phyloP scores from a whole-genome alignment of 257 asterid genomes.

The Agastache rugosa region DNA sequence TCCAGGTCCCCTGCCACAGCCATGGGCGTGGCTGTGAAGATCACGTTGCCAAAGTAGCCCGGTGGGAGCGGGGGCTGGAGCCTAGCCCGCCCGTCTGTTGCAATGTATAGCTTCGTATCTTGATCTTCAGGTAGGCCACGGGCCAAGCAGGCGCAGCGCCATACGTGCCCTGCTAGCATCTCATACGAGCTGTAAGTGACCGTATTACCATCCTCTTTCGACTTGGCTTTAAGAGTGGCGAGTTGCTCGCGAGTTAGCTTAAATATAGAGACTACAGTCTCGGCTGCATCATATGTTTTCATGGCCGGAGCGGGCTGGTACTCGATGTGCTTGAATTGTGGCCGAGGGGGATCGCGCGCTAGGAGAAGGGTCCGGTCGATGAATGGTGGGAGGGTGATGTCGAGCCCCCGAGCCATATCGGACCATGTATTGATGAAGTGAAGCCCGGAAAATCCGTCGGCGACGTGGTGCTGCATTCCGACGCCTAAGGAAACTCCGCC shows the following conservation, averaged over 20 bases:
- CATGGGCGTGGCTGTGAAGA: constrained; percentile 76
- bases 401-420: constrained; percentile 91
- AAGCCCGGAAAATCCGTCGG: constrained; percentile 98
- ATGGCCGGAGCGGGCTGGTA: constrained; percentile 93
- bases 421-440: constrained; percentile 98
- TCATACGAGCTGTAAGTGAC: constrained; percentile 78
- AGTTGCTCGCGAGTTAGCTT: constrained; percentile 68
- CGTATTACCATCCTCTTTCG: constrained; percentile 64
- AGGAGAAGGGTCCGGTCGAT: constrained; percentile 88
- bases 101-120: constrained; percentile 75
- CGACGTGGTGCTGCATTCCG: constrained; percentile 94
- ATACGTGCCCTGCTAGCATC: constrained; percentile 82
- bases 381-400: constrained; percentile 69
- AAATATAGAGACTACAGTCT: constrained; percentile 64
- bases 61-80: constrained; percentile 71
- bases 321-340: constrained; percentile 83
- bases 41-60: constrained; percentile 89
- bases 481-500: constrained; percentile 97
- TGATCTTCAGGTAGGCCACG: constrained; percentile 74
- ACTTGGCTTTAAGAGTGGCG: constrained; percentile 67
- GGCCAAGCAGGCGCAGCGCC: constrained; percentile 78
- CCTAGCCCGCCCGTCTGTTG: constrained; percentile 81
- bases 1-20: constrained; percentile 70
- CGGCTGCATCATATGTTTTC: constrained; percentile 43
- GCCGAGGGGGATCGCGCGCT: constrained; percentile 84